These are phyloP conservation scores for Hemisphaericaspora nanyangensis DNA, from an alignment of 805 yeast species.

Conservation along the genomic window DNA sequence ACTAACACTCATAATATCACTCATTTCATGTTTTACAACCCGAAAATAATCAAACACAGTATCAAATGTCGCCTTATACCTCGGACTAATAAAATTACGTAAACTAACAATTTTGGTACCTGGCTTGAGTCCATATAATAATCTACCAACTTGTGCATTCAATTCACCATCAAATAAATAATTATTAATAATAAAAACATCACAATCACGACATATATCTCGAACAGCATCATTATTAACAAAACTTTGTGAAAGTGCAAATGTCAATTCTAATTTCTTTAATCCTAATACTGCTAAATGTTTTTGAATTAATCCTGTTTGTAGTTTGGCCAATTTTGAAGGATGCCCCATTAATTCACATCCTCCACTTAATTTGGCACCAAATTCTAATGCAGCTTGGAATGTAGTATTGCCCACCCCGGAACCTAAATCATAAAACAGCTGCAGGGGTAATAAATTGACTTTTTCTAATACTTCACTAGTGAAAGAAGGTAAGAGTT, in stretches of 20 bases:
- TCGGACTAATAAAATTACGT: slow-evolving; percentile 73
- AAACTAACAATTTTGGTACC: slow-evolving; percentile 80
- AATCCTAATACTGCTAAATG: slow-evolving; percentile 66
- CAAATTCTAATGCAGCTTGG: slow-evolving; percentile 85
- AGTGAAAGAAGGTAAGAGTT: slow-evolving; percentile 73
- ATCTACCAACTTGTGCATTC: slow-evolving; percentile 61
- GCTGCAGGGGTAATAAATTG: slow-evolving; percentile 46
- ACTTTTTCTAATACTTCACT: slow-evolving; percentile 61
- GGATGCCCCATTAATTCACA: slow-evolving; percentile 89
- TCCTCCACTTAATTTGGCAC: slow-evolving; percentile 74
- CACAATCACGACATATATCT: slow-evolving; percentile 53
- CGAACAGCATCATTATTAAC: slow-evolving; percentile 58
- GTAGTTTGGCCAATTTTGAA: slow-evolving; percentile 60
- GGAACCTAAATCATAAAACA: slow-evolving; percentile 86
- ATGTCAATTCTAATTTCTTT: slow-evolving; percentile 49
- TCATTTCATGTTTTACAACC: slow-evolving; percentile 56
- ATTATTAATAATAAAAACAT: slow-evolving; percentile 76
- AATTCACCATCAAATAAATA: slow-evolving; percentile 77
- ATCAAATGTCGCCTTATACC: slow-evolving; percentile 58
- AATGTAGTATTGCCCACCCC: slow-evolving; percentile 92
- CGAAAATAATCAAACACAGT: slow-evolving; percentile 61
- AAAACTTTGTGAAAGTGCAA: slow-evolving; percentile 69
- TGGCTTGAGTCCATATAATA: slow-evolving; percentile 59
- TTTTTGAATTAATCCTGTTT: slow-evolving; percentile 52
- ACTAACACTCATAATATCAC: slow-evolving; percentile 72